Evolutionary conservation across 306 rosid genomes (phyloP).

Genomic region (Myrica gale): DNA sequence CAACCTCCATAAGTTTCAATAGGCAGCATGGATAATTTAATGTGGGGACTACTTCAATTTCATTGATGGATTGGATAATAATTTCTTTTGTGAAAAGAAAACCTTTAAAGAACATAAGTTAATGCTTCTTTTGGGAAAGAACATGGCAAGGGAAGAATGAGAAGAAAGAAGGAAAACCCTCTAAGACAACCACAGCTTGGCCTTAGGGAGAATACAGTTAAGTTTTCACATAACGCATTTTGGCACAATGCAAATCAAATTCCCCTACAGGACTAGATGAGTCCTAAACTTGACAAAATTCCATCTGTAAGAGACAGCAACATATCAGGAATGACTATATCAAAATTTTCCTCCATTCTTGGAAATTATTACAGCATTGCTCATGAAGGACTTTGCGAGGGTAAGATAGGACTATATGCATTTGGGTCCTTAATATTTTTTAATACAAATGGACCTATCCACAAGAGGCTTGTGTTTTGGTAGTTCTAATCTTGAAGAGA

Average conservation of each 20-base stretch:
- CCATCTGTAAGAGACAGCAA: not conserved
- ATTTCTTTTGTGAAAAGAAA: not conserved
- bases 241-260: not conserved
- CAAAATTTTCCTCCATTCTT: not conserved
- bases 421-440: conserved; percentile 3
- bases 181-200: not conserved
- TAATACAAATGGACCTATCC: not conserved
- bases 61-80: not conserved
- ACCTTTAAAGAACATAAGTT: not conserved
- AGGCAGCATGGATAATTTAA: not conserved
- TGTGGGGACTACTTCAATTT: not conserved
- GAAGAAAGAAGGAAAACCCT: not conserved
- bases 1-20: not conserved
- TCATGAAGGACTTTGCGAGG: not conserved
- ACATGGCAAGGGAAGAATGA: not conserved
- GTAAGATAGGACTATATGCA: not conserved
- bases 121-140: not conserved
- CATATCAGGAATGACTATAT: not conserved
- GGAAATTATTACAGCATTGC: not conserved
- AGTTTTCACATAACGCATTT: not conserved
- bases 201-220: not conserved
- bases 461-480: not conserved
- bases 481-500: not conserved
- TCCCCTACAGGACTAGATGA: not conserved
- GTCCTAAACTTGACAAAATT: not conserved